Evolutionary conservation across 2,329 filamentous ascomycete species (phyloP), one percentile per base, ranked within the genome.

Genomic region (Colletotrichum limetticola): DNA sequence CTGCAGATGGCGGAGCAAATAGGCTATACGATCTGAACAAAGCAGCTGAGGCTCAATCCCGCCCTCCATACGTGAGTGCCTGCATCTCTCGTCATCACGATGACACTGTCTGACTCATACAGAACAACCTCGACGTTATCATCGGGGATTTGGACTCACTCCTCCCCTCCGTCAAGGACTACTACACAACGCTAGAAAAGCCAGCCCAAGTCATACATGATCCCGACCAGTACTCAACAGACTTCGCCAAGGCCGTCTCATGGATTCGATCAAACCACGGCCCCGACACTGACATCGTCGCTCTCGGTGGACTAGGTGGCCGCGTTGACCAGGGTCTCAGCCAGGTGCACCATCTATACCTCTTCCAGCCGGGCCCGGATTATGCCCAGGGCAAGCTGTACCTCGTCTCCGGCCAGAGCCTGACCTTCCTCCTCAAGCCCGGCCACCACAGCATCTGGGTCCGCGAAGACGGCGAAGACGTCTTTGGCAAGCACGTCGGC

Each of bases 141-240:
- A 91, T 97, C 76, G 97, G 97, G 59, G 97, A 99, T 80, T 88
- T 99, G 11, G 97, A 99, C 84, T 98, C 96, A 4, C 85, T 98
- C 22, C 84, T 84, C 3, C 85, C 90, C 11, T 83, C 89, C 14
- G 88, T 93, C 12, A 87, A 87, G 65, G 78, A 86, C n/a, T 92
- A 93, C 82, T 97, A 95, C 83, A 85, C 88, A 42, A 83, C 86
- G 26, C 86, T 88, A 65, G 81, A 79, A 19, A 79, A 67, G 24
- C 81, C 80, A 81, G 86, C 94, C 2, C 79, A 86, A 14, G 86
- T 98, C 66, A 87, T 94, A 75, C 85, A 91, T 77, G 91, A 96
- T 75, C 81, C 86, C n/a, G 94, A 97, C 79, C 94, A 98, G 82
- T 90, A 97, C 77, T 93, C 92, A 24, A 98, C 97, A 32, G 97